Conservation (phyloP, 2,329 filamentous ascomycete genomes). For the Sordariomycetes sp. region DNA sequence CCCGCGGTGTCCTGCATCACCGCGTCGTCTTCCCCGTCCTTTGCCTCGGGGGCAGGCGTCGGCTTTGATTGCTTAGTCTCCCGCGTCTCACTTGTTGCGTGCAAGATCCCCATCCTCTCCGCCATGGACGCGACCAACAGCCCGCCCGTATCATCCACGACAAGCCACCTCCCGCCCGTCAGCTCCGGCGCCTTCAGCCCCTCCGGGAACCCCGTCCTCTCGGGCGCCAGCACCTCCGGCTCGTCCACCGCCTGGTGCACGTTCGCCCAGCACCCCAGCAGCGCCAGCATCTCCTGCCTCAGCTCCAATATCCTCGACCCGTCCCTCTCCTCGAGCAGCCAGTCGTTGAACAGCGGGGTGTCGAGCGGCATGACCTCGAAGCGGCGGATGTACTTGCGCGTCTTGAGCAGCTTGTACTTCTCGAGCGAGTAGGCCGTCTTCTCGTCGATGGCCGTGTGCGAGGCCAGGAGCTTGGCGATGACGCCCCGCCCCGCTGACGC, state of each 20-base stretch:
- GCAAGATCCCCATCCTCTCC: constrained; percentile 77
- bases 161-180: constrained; percentile 53
- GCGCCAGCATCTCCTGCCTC: constrained; percentile 69
- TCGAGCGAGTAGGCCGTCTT: constrained; percentile 90
- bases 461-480: constrained; percentile 84
- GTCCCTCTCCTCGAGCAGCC: constrained; percentile 65
- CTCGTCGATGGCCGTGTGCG: constrained; percentile 81
- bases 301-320: constrained; percentile 73
- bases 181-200: constrained; percentile 6
- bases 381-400: constrained; percentile 81
- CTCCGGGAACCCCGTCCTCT: constrained; percentile 5
- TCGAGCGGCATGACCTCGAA: constrained; percentile 83
- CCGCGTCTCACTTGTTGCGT: constrained; percentile 21
- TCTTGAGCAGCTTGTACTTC: constrained; percentile 92
- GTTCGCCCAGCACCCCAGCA: constrained; percentile 84
- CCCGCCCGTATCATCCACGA: constrained; percentile 80
- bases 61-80: neutral
- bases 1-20: neutral
- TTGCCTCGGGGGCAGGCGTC: neutral
- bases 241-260: constrained; percentile 56
- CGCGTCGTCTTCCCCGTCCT: neutral
- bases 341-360: constrained; percentile 63
- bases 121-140: constrained; percentile 74
- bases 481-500: constrained; percentile 76
- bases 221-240: constrained; percentile 15